A percentile compares a stretch with the other conserved stretches of the same genome.
Conservation (phyloP, 75 land plant species). For the Picea glauca region DNA sequence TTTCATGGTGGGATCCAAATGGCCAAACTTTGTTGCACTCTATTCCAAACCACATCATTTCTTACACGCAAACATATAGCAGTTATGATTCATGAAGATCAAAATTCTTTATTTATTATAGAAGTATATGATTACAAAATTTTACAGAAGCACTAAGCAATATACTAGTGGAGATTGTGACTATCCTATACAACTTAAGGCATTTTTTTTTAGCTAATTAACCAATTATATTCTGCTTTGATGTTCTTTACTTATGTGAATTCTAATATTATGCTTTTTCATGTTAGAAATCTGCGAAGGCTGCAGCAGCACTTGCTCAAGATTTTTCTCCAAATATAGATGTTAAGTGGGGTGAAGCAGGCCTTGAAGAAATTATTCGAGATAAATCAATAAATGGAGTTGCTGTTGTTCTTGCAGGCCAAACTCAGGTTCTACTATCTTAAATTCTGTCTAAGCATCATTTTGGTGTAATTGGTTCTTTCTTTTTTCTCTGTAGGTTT, state of each 20-base stretch:
- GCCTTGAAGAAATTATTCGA: slow-evolving; percentile 62
- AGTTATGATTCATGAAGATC: too few relatives aligned
- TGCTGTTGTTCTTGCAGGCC: slow-evolving; percentile 91
- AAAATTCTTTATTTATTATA: background rate
- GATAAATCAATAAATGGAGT: slow-evolving; percentile 74
- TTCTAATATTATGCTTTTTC: background rate
- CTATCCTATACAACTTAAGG: background rate
- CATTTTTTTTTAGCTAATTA: background rate
- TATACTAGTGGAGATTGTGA: background rate
- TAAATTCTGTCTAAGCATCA: slow-evolving; percentile 5
- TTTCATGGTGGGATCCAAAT: too few relatives aligned
- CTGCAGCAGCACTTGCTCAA: slow-evolving; percentile 46
- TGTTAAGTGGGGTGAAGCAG: slow-evolving; percentile 86
- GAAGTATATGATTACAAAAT: background rate
- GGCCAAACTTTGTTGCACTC: too few relatives aligned
- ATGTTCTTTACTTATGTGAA: background rate
- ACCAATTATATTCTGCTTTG: background rate
- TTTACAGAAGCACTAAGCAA: background rate
- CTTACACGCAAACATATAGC: too few relatives aligned
- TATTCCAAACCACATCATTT: too few relatives aligned
- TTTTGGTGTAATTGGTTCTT: background rate
- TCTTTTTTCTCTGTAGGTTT: background rate
- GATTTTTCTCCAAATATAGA: slow-evolving; percentile 62
- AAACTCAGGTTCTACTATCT: slow-evolving; percentile 59
- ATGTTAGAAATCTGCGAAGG: slow-evolving; percentile 50